Conservation (phyloP, 768 basidiomycete genomes). For the Calvatia gigantea region DNA sequence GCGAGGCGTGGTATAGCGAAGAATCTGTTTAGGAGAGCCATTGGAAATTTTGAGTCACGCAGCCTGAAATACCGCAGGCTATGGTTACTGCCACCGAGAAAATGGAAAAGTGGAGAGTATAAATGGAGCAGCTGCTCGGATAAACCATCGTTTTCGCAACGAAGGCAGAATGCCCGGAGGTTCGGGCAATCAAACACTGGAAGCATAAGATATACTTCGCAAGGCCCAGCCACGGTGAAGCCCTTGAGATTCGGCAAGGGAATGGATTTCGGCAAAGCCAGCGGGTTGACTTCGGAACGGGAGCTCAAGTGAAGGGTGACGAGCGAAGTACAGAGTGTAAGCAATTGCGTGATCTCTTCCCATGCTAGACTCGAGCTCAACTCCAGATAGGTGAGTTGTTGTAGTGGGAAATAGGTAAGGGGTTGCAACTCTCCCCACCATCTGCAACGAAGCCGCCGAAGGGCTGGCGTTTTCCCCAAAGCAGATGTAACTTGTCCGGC, state of each 20-base stretch:
- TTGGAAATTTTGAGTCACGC: no score
- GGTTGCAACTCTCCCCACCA: neutral
- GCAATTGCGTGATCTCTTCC: neutral
- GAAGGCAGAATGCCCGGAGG: neutral
- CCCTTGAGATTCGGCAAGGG: neutral
- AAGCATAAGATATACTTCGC: neutral
- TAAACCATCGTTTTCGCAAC: neutral
- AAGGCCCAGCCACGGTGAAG: neutral
- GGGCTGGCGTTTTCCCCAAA: neutral
- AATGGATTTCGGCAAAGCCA: neutral
- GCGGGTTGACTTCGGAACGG: neutral
- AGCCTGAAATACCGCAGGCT: no score
- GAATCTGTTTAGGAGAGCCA: no score
- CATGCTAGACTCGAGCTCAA: neutral
- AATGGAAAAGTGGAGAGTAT: no score
- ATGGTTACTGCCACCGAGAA: no score
- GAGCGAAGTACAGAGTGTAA: neutral
- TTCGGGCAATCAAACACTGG: neutral
- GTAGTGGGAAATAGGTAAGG: neutral
- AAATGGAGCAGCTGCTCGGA: no score
- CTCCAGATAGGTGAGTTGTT: neutral
- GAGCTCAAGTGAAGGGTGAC: neutral
- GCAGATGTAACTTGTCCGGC: neutral
- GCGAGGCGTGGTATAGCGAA: no score
- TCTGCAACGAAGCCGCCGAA: neutral